Evolutionary conservation across 495 filamentous ascomycete genomes (phyloP).

Genomic region (Pseudoneurospora amorphoporcata): DNA sequence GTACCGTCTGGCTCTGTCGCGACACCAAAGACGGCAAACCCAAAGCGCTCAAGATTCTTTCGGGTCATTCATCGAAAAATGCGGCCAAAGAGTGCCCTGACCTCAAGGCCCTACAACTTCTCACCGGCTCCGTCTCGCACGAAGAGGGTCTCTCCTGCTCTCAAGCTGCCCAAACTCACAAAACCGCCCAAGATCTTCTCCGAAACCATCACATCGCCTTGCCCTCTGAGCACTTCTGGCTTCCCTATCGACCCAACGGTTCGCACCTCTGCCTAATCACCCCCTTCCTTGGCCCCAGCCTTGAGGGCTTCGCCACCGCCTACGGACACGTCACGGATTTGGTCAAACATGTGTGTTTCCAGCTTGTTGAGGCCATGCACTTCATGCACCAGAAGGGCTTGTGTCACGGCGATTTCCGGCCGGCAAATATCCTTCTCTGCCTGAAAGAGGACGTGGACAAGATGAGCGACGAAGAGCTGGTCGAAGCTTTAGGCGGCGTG

Average conservation of each 20-base stretch:
- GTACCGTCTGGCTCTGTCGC: constrained; percentile 35
- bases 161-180: too few relatives aligned
- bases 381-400: constrained; percentile 14
- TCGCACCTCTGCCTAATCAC: constrained; percentile 25
- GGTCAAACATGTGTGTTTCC: constrained; percentile 17
- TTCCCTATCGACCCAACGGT: constrained; percentile 27
- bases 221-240: constrained; percentile 21
- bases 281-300: constrained; percentile 11
- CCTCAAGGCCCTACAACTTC: constrained; percentile 3
- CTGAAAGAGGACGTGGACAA: constrained; percentile 15
- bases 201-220: constrained; percentile 7
- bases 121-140: background rate
- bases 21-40: constrained; percentile 9
- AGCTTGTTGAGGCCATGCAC: constrained; percentile 7
- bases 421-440: constrained; percentile 16
- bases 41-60: background rate
- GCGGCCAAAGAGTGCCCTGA: constrained; percentile 1
- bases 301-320: accelerated
- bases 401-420: constrained; percentile 21
- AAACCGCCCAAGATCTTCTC: background rate
- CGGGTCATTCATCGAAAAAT: too few relatives aligned
- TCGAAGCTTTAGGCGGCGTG: constrained; percentile 6
- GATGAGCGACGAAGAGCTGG: constrained; percentile 4
- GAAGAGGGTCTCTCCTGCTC: background rate
- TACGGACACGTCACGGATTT: constrained; percentile 3